Evolutionary conservation across 1,139 yeast genomes (phyloP), one percentile per base, ranked within the genome.

Genomic region (Candida freyschussii): DNA sequence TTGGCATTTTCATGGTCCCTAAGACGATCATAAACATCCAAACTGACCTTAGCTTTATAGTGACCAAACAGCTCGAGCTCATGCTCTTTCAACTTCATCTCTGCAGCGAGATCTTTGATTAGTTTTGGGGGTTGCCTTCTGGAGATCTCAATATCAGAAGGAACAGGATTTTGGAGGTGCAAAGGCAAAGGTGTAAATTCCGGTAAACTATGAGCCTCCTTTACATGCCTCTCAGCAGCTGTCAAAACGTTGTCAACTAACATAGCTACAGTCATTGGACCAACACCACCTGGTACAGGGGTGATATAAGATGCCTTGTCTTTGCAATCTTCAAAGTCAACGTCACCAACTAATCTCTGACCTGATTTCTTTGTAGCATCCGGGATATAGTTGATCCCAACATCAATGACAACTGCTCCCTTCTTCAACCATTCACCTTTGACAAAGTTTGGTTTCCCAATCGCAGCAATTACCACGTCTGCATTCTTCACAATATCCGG

Each of bases 221-320:
- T 27, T 17, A 37, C 11, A 26, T 34, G 16, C 35, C 69, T 59
- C 50, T 82, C 75, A 24, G 97, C 96, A 28, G 96, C 86, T 40
- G 71, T 64, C 26, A 84, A 73, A 20, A 89, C 96, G 57, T 91
- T 91, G 55, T 83, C 83, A 59, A 89, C 75, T 39, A 91, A 73
- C 83, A 87, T 85, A 32, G 97, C 97, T 33, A 91, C 97, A 10
- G 99, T 91, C 97, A 91, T 91, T 51, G 98, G 99, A 33, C 98
- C 98, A 40, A 91, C 98, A 47, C 98, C 98, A 56, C 99, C 99
- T 32, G 98, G 99, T 38, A 91, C 99, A 18, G 98, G 98, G 16
- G 98, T 91, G 55, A 91, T 73, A 53, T 71, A 69, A 22, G 80
- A 69, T 19, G 94, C 96, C 41, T 72, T 75, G 36, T 72, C 65